Percentiles rank a stretch among this genome's conserved stretches.
Conservation (phyloP, 768 basidiomycete species). For the Lactifluus hygrophoroides region DNA sequence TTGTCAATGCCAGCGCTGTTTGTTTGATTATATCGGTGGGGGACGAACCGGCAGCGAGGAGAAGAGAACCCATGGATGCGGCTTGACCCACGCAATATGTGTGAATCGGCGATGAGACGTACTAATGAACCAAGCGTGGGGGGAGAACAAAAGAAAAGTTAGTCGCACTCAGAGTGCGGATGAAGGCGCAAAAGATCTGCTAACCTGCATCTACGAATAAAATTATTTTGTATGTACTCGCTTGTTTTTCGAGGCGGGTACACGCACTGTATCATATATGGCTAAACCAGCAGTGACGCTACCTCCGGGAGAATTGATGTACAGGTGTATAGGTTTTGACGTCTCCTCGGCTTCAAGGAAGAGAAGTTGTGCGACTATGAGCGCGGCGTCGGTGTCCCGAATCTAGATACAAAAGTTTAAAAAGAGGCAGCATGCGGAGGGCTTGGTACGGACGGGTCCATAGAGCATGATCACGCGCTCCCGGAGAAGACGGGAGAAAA, state of each 20-base stretch:
- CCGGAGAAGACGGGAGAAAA: conserved; percentile 86
- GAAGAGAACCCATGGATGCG: conserved; percentile 91
- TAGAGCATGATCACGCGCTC: conserved; percentile 95
- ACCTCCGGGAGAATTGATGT: conserved; percentile 96
- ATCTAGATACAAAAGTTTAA: conserved; percentile 48
- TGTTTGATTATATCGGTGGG: background rate
- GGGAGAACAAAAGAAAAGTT: background rate
- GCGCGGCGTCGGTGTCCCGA: conserved; percentile 78
- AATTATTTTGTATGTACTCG: background rate
- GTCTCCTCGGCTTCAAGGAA: conserved; percentile 96
- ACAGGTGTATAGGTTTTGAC: conserved; percentile 88
- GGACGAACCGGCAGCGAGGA: conserved; percentile 67
- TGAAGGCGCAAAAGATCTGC: conserved; percentile 45
- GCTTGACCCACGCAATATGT: conserved; percentile 96
- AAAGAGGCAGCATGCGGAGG: background rate
- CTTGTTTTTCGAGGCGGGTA: background rate
- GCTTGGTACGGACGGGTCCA: conserved; percentile 61
- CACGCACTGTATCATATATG: conserved; percentile 89
- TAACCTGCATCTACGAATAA: conserved; percentile 46
- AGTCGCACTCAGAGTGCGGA: background rate
- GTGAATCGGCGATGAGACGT: conserved; percentile 90
- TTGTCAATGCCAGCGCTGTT: background rate
- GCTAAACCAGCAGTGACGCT: conserved; percentile 94
- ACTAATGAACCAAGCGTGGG: no score
- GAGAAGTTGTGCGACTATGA: conserved; percentile 85